A percentile compares a stretch with the other conserved stretches of the same genome.
Conservation (phyloP, 148 eudicot species). For the Simmondsia chinensis region DNA sequence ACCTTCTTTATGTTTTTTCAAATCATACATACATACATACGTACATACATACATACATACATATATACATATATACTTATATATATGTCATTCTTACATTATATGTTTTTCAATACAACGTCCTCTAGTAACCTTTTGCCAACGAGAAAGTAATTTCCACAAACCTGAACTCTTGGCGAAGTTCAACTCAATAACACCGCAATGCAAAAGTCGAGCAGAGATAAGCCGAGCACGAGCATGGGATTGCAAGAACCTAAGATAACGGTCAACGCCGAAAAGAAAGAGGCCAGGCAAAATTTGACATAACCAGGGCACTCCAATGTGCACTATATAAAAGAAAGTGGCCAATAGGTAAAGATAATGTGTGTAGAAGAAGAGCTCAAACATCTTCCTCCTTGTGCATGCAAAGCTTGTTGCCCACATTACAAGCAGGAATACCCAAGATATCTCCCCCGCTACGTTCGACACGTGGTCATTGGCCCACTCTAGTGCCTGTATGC, state of each 20-base stretch:
- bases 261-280: slow-evolving; percentile 51
- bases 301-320: slow-evolving; percentile 39
- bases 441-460: slow-evolving; percentile 37
- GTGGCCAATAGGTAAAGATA: slow-evolving; percentile 39
- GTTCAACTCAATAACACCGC: slow-evolving; percentile 38
- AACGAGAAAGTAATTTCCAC: neutral
- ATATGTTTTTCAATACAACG: no score
- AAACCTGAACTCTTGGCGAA: slow-evolving; percentile 45
- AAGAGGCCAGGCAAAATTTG: slow-evolving; percentile 50
- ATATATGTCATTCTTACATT: no score
- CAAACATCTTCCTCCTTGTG: slow-evolving; percentile 38
- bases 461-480: slow-evolving; percentile 24
- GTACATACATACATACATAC: no score
- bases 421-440: slow-evolving; percentile 24
- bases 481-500: slow-evolving; percentile 34
- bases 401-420: slow-evolving; percentile 46
- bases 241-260: slow-evolving; percentile 47
- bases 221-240: slow-evolving; percentile 23
- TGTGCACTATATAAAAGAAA: slow-evolving; percentile 40
- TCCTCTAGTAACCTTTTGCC: no score
- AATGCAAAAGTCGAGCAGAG: slow-evolving; percentile 44
- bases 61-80: no score
- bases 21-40: no score
- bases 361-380: slow-evolving; percentile 56
- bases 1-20: no score